Percentiles rank a stretch among this genome's conserved stretches.
phyloP scores from a whole-genome alignment of 306 rosid species.

The Casuarina cunninghamiana region DNA sequence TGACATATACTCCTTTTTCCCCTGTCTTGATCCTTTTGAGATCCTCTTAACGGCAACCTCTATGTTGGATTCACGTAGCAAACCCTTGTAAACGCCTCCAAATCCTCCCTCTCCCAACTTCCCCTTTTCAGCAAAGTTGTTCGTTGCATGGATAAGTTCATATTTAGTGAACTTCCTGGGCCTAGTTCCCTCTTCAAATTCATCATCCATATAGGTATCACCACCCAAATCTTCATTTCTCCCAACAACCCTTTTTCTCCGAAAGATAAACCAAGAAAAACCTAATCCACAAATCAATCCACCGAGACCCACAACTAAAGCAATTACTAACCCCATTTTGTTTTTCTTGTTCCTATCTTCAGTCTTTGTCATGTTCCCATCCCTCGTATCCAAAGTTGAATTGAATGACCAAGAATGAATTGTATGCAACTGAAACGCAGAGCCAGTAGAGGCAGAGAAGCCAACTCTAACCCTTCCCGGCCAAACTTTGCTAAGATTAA shows the following conservation, averaged over 20 bases:
- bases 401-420: too few species aligned
- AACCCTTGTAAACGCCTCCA: too few species aligned
- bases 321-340: slow-evolving; percentile 12
- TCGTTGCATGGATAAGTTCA: slow-evolving; percentile 51
- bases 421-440: too few species aligned
- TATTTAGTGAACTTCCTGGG: slow-evolving; percentile 59
- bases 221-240: not conserved
- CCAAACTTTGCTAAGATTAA: too few species aligned
- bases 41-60: slow-evolving; percentile 71
- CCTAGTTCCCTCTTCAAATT: slow-evolving; percentile 41
- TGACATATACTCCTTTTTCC: slow-evolving; percentile 36
- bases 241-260: slow-evolving; percentile 42
- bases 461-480: too few species aligned
- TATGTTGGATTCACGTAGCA: slow-evolving; percentile 28
- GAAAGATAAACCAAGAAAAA: slow-evolving; percentile 36
- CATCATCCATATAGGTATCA: too few species aligned
- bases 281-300: slow-evolving; percentile 38
- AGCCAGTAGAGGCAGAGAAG: too few species aligned
- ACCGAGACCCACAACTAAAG: slow-evolving; percentile 23
- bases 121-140: slow-evolving; percentile 45
- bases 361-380: not conserved
- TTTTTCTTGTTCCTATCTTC: not conserved
- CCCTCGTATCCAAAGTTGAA: not conserved
- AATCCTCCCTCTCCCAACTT: slow-evolving; percentile 48
- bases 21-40: slow-evolving; percentile 68